Percentiles rank a stretch among this genome's conserved stretches.
Evolutionary conservation across 1,284 basidiomycete species (phyloP).

Genomic region (Jaminaea rosea): DNA sequence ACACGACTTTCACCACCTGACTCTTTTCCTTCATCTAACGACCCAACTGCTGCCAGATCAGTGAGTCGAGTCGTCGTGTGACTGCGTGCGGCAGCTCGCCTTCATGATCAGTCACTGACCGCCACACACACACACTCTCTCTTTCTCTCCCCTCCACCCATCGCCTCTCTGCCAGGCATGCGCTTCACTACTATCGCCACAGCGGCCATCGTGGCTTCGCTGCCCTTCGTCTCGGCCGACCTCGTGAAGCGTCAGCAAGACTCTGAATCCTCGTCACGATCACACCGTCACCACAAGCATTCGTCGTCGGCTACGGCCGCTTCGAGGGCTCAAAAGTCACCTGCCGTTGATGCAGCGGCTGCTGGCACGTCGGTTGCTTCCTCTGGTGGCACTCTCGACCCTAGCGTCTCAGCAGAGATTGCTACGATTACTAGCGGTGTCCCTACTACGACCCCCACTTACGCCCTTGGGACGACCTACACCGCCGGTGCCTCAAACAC

Average conservation of each 20-base stretch:
- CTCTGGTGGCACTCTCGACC: background rate
- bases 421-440: slow-evolving; percentile 25
- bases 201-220: background rate
- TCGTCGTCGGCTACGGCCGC: no score
- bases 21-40: no score
- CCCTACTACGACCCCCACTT: slow-evolving; percentile 19
- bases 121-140: no score
- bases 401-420: slow-evolving; percentile 19
- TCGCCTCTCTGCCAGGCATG: no score
- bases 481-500: slow-evolving; percentile 28
- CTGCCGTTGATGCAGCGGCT: background rate
- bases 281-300: background rate
- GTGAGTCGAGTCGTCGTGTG: no score
- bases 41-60: no score
- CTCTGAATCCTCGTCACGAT: no score
- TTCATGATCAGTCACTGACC: no score
- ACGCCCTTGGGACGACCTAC: slow-evolving; percentile 25
- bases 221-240: background rate
- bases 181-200: background rate
- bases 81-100: no score
- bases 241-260: background rate
- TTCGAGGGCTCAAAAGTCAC: no score
- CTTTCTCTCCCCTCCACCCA: no score
- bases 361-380: background rate
- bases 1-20: no score